Percentiles rank a stretch among this genome's conserved stretches.
Evolutionary conservation across 805 yeast species (phyloP).

Genomic region (Lipomyces spencermartinsiae): DNA sequence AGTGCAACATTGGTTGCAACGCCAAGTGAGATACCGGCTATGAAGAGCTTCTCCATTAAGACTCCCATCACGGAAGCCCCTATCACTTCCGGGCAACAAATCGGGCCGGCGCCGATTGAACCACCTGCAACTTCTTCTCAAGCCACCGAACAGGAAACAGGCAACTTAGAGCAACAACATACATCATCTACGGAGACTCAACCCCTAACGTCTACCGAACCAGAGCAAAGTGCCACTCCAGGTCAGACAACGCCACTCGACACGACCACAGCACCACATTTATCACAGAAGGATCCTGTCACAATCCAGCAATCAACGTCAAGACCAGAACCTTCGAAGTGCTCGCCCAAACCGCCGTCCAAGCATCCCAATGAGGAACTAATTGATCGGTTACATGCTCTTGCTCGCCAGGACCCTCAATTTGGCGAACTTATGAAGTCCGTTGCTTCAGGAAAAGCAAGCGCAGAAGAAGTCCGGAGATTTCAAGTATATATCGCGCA

Average conservation of each 20-base stretch:
- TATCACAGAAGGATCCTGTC: not conserved
- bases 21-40: not conserved
- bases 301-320: not conserved
- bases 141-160: not conserved
- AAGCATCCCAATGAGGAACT: slow-evolving; percentile 48
- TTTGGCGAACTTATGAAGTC: slow-evolving; percentile 76
- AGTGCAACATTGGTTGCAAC: not conserved
- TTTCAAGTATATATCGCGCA: slow-evolving; percentile 82
- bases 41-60: not conserved
- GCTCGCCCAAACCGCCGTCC: slow-evolving; percentile 10
- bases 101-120: not conserved
- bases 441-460: slow-evolving; percentile 84
- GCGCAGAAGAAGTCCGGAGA: slow-evolving; percentile 69
- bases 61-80: not conserved
- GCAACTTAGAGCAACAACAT: not conserved
- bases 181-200: not conserved
- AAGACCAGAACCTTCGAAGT: not conserved
- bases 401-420: slow-evolving; percentile 75
- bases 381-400: slow-evolving; percentile 81
- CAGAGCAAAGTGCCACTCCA: not conserved
- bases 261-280: not conserved
- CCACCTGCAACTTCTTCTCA: slow-evolving; percentile 1
- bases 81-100: not conserved
- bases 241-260: not conserved
- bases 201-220: not conserved